phyloP scores from a whole-genome alignment of 306 rosid species.

The Macrotyloma uniflorum region DNA sequence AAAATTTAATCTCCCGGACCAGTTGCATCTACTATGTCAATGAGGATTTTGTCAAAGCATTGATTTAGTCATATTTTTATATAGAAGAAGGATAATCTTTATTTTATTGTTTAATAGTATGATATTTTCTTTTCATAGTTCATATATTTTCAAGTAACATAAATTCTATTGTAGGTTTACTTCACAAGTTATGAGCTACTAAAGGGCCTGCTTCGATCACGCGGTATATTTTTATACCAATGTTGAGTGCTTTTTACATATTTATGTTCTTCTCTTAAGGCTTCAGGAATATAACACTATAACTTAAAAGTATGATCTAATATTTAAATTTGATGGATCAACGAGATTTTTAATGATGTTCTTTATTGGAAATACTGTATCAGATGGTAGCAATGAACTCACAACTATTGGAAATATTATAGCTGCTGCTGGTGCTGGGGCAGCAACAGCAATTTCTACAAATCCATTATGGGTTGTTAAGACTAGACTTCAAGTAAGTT shows the following conservation, averaged over 20 bases:
- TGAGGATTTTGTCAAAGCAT: conserved; percentile 17
- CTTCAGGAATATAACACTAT: neutral
- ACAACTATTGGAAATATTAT: conserved; percentile 68
- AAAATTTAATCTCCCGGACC: neutral
- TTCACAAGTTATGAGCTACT: conserved; percentile 87
- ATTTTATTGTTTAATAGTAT: conserved; percentile 7
- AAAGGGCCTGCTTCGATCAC: conserved; percentile 71
- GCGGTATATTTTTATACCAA: conserved; percentile 55
- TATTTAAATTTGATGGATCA: conserved; percentile 15
- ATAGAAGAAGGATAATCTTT: neutral
- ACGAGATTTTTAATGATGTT: conserved; percentile 15
- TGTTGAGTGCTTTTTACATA: conserved; percentile 11
- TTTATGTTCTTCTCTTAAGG: conserved; percentile 26
- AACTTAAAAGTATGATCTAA: no score
- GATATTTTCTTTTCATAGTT: conserved; percentile 17
- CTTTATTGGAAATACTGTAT: conserved; percentile 30
- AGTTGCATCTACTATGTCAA: neutral
- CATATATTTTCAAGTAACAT: conserved; percentile 38
- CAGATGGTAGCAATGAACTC: conserved; percentile 56
- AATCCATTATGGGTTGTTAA: conserved; percentile 99
- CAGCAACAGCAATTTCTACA: conserved; percentile 79
- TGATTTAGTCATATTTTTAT: conserved; percentile 10
- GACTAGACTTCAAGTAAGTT: conserved; percentile 90
- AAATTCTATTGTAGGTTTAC: conserved; percentile 66
- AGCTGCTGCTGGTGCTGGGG: conserved; percentile 98